Evolutionary conservation across 305 asterid species (phyloP), one percentile per base, ranked within the genome.

Genomic region (Fraxinus platypoda): DNA sequence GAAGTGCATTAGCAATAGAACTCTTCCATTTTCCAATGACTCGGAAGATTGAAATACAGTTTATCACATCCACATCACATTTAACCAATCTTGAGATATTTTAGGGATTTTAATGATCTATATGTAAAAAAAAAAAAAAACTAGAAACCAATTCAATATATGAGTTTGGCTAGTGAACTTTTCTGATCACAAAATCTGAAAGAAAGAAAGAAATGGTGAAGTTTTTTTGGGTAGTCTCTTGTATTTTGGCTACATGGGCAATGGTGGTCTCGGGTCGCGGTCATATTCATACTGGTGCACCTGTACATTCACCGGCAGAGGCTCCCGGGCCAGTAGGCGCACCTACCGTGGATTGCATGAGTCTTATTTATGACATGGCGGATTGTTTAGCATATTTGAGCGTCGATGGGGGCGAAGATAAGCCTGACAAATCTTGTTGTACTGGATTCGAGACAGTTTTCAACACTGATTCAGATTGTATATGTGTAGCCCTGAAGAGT

Each of bases 391-490:
- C 46, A 0, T 84, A 71, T 13, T 43, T 84, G 23, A 26, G 15
- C 1, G 75, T 26, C 0, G 80, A 25, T 15, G 57, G 62, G 4
- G 12, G 59, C 1, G 71, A 4, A 3, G 17, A 31, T 1, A 78
- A 73, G 31, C 87, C 87, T 0, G 30, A 23, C 0, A 6, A 33
- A 4, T 31, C 73, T 26, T 84, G 87, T 4, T 84, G 87, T 46
- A 6, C 75, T 3, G 85, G 87, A 7, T 28, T 84, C 15, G 13
- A 78, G 43, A 19, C 23, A 3, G 83, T 84, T 4, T 1, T 81
- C 1, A 37, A 81, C 1, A 21, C 17, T 2, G 30, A 84, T 46
- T 34, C 76, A 6, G 38, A 34, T 5, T 85, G 85, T 15, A 49
- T 85, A 0, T 85, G 87, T 49, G 79, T 3, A 41, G 83, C 70